Conservation (phyloP, 345 rosid species). For the Populus euphratica region DNA sequence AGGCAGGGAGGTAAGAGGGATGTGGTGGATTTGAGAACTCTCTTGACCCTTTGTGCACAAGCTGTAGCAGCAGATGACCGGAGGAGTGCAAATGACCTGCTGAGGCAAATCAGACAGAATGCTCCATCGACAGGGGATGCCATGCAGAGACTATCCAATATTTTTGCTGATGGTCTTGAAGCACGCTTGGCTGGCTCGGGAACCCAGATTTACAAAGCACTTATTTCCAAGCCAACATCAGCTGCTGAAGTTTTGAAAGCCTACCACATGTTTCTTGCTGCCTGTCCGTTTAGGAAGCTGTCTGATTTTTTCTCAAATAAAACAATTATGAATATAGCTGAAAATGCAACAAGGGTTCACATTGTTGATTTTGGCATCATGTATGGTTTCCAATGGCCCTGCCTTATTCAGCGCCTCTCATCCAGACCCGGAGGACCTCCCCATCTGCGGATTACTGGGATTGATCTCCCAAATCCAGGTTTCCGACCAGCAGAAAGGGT, state of each 20-base stretch:
- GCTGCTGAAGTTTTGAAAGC: slow-evolving; percentile 38
- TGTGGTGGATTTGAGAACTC: slow-evolving; percentile 43
- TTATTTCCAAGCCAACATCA: slow-evolving; percentile 17
- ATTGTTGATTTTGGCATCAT: slow-evolving; percentile 54
- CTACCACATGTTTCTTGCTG: slow-evolving; percentile 33
- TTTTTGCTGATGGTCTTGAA: slow-evolving; percentile 34
- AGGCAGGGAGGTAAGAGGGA: slow-evolving; percentile 28
- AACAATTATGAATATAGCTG: slow-evolving; percentile 33
- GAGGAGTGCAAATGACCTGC: slow-evolving; percentile 29
- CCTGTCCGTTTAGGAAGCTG: slow-evolving; percentile 39
- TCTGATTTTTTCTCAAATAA: slow-evolving; percentile 37
- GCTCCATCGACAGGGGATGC: slow-evolving; percentile 33
- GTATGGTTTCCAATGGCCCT: slow-evolving; percentile 62
- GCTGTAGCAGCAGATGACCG: slow-evolving; percentile 34
- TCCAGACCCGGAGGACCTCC: slow-evolving; percentile 53
- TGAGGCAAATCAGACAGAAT: slow-evolving; percentile 36
- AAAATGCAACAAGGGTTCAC: slow-evolving; percentile 38
- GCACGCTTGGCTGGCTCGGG: slow-evolving; percentile 35
- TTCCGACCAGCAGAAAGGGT: slow-evolving; percentile 48
- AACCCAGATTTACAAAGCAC: slow-evolving; percentile 26
- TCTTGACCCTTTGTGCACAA: slow-evolving; percentile 40
- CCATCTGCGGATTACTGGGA: slow-evolving; percentile 46
- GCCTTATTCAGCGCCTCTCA: slow-evolving; percentile 51
- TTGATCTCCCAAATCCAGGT: slow-evolving; percentile 56
- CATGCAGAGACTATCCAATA: slow-evolving; percentile 28